Base-by-base conservation (phyloP, 176 grass and related monocot genomes). In the Musa schizocarpa region DNA sequence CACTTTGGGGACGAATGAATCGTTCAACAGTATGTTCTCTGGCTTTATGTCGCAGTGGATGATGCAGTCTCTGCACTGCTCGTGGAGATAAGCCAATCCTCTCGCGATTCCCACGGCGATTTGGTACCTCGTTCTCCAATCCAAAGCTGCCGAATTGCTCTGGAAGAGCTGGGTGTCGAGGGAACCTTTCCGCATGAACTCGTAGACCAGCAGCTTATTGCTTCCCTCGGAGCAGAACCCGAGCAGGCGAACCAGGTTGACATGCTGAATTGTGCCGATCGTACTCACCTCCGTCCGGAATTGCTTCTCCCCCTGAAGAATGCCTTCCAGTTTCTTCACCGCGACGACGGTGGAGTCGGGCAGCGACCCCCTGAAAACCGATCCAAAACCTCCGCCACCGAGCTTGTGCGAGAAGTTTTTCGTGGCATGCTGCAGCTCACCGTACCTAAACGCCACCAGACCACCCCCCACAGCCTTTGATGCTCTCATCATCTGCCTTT, bases 251-350 rank as follows among this genome's bases (percentile, higher is more conserved):
- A 96, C 81, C 51, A 96, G 79, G 65, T 96, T 96, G 27, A 96
- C 92, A 83, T 96, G 92, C 70, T 96, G 92, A 25, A 85, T 82
- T 8, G 84, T 89, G 9, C 92, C 92, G 54, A 96, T 87, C 1
- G 92, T 96, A 80, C 92, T 96, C 78, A 96, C 92, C 86, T 96
- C 92, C n/a, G 92, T 69, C 78, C 92, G 84, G 74, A 96, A 96
- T 76, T 96, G 92, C 80, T 96, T 96, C 84, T 96, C 92, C 8
- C 92, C 92, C 68, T 96, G 92, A 54, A 77, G 79, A 78, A 96
- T 22, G 20, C 92, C 92, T 9, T 89, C 88, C 4, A 96, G 86
- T 58, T 81, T 87, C 77, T 96, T 96, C 74, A 96, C 86, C 63
- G 88, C 92, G 69, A 96, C 86, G 27, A n/a, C 74, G 49, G 80